Evolutionary conservation across 1,284 basidiomycete species (phyloP), one percentile per base, ranked within the genome.

Genomic region (Meira miltonrushii): DNA sequence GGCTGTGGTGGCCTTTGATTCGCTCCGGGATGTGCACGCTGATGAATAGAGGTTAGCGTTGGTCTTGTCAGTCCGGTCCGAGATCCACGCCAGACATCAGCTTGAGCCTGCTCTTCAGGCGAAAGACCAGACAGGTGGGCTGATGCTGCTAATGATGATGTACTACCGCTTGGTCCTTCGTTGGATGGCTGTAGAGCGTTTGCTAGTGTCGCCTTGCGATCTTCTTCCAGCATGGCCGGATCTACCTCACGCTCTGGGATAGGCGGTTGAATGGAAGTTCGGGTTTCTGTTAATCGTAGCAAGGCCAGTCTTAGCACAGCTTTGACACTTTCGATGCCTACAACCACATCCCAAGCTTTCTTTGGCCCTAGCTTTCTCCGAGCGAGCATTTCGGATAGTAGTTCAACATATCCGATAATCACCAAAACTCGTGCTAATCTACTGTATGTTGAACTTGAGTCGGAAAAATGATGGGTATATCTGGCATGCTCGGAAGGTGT

Each of bases 351-450:
- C 72, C 79, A 79, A 0, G 78, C 78, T 19, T 66, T 62, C 10
- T 63, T 58, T 19, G 61, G 54, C 0, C 76, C 73, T 9, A 71
- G 62, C 40, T 71, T 69, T 28, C 79, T 68, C 44, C 76, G 59
- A 0, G 76, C 78, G 2, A 75, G 48, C 80, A 81, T 80, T 66
- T 81, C 80, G 49, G 78, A 61, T 2, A 80, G 65, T 38, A 80
- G 58, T 58, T 80, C 78, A 52, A 72, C 65, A 49, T 77, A 74
- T 39, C 71, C 68, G 43, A 80, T 64, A 28, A 79, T 58, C 44
- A 75, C 71, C 15, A 81, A 64, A 3, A 67, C 51, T 23, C 74
- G 61, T 0, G 79, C 78, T 43, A 72, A 61, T 8, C 62, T 43
- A 5, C 72, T 69, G 66, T 81, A 81, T 5, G 69, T 56, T 13